phyloP scores from a whole-genome alignment of 1,139 yeast genomes.

The Candida neerlandica region DNA sequence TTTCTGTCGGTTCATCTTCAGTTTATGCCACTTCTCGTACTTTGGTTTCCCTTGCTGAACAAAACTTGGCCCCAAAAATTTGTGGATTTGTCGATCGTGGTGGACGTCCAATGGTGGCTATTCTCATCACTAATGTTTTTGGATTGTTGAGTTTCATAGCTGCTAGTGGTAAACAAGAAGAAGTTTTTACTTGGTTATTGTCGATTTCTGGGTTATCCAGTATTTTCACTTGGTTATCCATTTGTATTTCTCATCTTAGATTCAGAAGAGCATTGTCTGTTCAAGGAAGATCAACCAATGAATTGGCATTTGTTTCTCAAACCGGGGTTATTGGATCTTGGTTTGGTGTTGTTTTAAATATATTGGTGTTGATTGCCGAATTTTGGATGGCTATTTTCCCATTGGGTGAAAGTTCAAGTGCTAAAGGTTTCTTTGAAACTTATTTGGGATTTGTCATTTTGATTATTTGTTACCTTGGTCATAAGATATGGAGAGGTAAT shows the following conservation, averaged over 20 bases:
- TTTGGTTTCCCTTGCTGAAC: constrained; percentile 34
- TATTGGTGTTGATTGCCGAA: constrained; percentile 57
- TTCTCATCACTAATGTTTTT: constrained; percentile 29
- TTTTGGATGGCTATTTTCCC: constrained; percentile 50
- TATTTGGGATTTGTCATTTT: constrained; percentile 44
- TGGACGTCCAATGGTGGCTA: constrained; percentile 37
- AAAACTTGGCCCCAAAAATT: constrained; percentile 36
- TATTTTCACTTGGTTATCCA: constrained; percentile 44
- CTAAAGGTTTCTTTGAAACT: constrained; percentile 35
- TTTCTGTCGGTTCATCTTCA: constrained; percentile 50
- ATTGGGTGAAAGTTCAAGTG: constrained; percentile 36
- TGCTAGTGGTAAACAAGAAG: constrained; percentile 35
- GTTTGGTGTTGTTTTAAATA: constrained; percentile 48
- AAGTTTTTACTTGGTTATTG: constrained; percentile 39
- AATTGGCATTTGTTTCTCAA: constrained; percentile 56
- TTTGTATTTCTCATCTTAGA: constrained; percentile 39
- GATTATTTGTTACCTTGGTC: constrained; percentile 39
- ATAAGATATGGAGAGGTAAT: constrained; percentile 44
- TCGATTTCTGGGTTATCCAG: constrained; percentile 43
- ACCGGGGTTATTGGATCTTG: constrained; percentile 58
- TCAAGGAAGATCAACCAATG: constrained; percentile 49
- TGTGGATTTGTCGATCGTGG: constrained; percentile 35
- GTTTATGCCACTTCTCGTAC: constrained; percentile 38
- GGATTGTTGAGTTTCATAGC: constrained; percentile 40
- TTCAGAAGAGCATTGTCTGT: constrained; percentile 36